These are phyloP conservation scores for Sungouiella blattae DNA, from an alignment of 805 yeast genomes.

Conservation along the genomic window DNA sequence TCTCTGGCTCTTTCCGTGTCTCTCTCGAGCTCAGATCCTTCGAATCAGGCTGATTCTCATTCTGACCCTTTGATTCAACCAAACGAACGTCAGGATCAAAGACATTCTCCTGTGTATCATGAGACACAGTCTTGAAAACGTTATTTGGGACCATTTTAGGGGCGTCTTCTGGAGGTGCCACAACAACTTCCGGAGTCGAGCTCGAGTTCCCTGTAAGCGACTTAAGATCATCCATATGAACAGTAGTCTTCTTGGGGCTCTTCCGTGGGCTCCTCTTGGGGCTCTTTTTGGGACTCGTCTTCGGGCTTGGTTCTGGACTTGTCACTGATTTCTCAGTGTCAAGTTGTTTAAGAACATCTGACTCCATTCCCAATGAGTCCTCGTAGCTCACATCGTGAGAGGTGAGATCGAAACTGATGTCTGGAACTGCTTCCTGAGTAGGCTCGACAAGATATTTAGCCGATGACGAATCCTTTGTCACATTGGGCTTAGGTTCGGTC, in stretches of 20 bases:
- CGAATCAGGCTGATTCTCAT: no score
- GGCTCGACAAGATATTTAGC: background rate
- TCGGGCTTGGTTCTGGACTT: background rate
- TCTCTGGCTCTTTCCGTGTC: no score
- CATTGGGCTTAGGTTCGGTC: conserved; percentile 14
- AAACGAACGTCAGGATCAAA: no score
- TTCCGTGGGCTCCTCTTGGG: no score
- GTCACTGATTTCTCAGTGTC: conserved; percentile 4
- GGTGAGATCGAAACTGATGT: conserved; percentile 38
- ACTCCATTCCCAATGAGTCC: conserved; percentile 35
- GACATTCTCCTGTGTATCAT: no score
- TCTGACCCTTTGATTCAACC: no score
- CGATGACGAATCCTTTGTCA: conserved; percentile 1
- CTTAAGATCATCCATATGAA: no score
- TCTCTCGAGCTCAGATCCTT: no score
- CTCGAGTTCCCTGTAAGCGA: background rate
- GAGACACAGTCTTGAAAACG: no score
- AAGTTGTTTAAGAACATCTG: conserved; percentile 25
- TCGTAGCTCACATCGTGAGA: conserved; percentile 39
- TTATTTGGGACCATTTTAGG: no score
- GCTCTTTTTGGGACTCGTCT: background rate
- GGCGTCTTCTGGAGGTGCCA: no score
- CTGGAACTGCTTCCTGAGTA: conserved; percentile 10
- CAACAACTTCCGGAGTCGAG: conserved; percentile 1
- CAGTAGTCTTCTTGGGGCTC: no score